Base-by-base conservation (phyloP, 2,329 filamentous ascomycete species). In the Colletotrichum plurivorum region DNA sequence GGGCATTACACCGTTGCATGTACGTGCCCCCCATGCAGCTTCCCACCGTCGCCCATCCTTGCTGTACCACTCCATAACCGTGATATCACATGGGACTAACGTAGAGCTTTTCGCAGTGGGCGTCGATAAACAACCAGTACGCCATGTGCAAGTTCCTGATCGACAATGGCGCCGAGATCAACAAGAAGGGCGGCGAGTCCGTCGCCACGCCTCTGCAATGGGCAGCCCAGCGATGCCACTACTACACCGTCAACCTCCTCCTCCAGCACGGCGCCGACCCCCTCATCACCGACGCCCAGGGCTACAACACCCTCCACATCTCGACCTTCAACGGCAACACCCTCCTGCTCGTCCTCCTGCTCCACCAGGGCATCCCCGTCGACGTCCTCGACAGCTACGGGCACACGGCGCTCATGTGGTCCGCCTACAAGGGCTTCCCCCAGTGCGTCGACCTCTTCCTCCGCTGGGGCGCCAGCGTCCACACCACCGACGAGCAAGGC, bases 61-160 rank as follows among this genome's bases (percentile, higher is more conserved):
- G 22, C 22, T 5, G 51, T 39, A 39, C 52, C 2, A 39, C 58
- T 31, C 3, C 54, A 36, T 16, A 46, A 46, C 39, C 22, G 39
- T 22, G 27, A 36, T 10, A 61, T 58, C 27, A 72, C 64, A 57
- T 45, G 51, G 27, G 51, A 54, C 73, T 75, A 63, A 74, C 70
- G 20, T 9, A 52, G 20, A 25, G 22, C 22, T 25, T 13, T 15
- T 59, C 73, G 61, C 78, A 99, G 94, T 99, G 96, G 96, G 96
- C 96, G 54, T 94, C 97, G 45, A 98, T 99, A 80, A 99, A 99
- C 84, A 98, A 98, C 78, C 96, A 98, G 79, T 97, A 95, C 83
- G 93, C 94, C 73, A 94, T 98, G 85, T 98, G 95, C 88, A 95
- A 96, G 80, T 98, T 97, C 81, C 90, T 99, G 52, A 89, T 99